Percentiles rank a stretch among this genome's conserved stretches.
phyloP scores from a whole-genome alignment of 805 yeast species.

The Candida golubevii region DNA sequence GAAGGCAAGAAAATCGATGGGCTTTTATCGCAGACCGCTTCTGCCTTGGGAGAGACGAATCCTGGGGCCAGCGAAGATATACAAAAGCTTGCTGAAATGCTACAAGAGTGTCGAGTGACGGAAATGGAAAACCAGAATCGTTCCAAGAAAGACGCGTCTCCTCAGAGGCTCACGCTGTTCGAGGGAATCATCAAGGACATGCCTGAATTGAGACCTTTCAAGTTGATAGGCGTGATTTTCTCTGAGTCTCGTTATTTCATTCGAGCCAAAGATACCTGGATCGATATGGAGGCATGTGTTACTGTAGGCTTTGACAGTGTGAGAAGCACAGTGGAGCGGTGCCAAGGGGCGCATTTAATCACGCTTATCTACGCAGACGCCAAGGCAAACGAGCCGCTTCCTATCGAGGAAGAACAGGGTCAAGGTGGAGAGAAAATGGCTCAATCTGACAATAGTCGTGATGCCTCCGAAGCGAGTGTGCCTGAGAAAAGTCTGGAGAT shows the following conservation, averaged over 20 bases:
- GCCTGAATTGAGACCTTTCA: constrained; percentile 20
- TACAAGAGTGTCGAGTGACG: constrained; percentile 17
- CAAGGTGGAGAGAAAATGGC: neutral
- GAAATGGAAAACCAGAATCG: constrained; percentile 22
- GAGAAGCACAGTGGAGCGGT: constrained; percentile 6
- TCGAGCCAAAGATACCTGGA: constrained; percentile 10
- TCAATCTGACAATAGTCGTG: too few relatives aligned
- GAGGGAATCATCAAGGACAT: constrained; percentile 7
- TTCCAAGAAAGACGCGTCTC: constrained; percentile 15
- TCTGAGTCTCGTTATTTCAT: constrained; percentile 26
- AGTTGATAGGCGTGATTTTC: constrained; percentile 29
- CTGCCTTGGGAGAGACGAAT: constrained; percentile 19
- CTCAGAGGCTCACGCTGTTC: constrained; percentile 5
- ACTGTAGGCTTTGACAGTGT: constrained; percentile 12
- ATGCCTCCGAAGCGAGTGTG: too few relatives aligned
- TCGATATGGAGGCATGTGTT: constrained; percentile 13
- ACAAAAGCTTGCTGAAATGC: constrained; percentile 15
- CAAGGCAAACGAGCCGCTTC: neutral
- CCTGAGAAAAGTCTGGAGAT: too few relatives aligned
- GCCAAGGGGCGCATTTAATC: constrained; percentile 10
- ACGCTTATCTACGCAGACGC: constrained; percentile 14
- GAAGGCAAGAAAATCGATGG: constrained; percentile 36
- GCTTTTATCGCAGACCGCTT: constrained; percentile 22
- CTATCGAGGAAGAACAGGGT: neutral
- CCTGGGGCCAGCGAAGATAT: constrained; percentile 19